Evolutionary conservation across 805 yeast species (phyloP), one percentile per base, ranked within the genome.

Genomic region (Kodamaea restingae): DNA sequence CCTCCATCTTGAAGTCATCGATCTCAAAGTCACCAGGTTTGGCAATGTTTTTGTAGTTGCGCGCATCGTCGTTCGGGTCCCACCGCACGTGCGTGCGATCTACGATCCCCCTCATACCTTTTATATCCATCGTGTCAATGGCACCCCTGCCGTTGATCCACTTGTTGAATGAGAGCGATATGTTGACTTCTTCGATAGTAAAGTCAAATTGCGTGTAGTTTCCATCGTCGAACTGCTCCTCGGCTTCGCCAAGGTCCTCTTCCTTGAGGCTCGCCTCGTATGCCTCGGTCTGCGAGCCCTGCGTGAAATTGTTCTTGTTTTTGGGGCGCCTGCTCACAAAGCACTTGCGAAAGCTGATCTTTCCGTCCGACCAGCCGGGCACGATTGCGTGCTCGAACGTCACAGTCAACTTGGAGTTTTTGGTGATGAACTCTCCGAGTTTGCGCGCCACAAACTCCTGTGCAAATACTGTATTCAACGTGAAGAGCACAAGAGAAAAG

Each of bases 131-230:
- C 7, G 67, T 88, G 44, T 86, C 82, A 14, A 93, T 63, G 12
- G 93, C 82, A 0, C 99, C 98, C 38, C 74, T 74, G 0, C 98
- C 98, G 50, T 85, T 82, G 38, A 93, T 65, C 95, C 97, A 93
- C 52, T 88, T 87, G 38, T 76, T 70, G 48, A 93, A 78, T 9
- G 95, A 84, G 12, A 93, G 63, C 1, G 95, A 80, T 0, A 93
- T 76, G 38, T 82, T 81, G 9, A 90, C 81, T 48, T 84, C 84
- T 43, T 91, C 96, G 11, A 93, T 84, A 0, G 95, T 86, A 28
- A 93, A 59, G 59, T 93, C 98, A 58, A 83, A 93, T 58, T 93
- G 98, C 0, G 98, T 91, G 61, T 90, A 93, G 61, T 93, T 93
- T 1, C 97, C 98, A 56, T 88, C 95, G 50, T 84, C 96, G 14